Percentiles rank a stretch among this genome's conserved stretches.
Conservation (phyloP, 306 rosid genomes). For the Sicyos edulis region DNA sequence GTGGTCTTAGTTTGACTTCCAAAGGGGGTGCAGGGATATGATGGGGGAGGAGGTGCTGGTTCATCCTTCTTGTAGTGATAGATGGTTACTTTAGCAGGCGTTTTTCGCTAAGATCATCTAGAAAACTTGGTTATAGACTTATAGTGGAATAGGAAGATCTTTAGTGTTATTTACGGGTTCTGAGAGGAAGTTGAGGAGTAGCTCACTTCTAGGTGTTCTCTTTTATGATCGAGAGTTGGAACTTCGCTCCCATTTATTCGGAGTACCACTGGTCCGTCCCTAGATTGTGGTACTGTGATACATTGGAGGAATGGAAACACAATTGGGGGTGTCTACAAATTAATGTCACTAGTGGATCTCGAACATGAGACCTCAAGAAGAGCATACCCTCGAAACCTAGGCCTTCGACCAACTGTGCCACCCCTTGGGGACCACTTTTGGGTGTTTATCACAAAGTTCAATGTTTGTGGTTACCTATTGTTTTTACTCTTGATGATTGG, state of each 20-base stretch:
- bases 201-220: background rate
- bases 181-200: background rate
- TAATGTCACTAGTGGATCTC: too few species aligned
- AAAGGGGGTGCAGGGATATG: too few species aligned
- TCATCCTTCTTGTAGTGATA: background rate
- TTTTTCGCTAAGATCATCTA: background rate
- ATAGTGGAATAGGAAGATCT: background rate
- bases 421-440: background rate
- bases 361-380: too few species aligned
- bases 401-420: too few species aligned
- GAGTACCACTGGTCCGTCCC: too few species aligned
- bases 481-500: background rate
- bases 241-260: too few species aligned
- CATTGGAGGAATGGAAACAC: too few species aligned
- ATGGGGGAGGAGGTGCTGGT: background rate
- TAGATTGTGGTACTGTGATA: too few species aligned
- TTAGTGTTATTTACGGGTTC: background rate
- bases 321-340: too few species aligned
- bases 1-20: too few species aligned
- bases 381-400: too few species aligned
- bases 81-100: background rate
- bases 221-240: too few species aligned
- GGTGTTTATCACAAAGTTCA: background rate
- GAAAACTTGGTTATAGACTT: background rate
- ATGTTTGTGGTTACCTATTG: background rate